Base-by-base conservation (phyloP, 768 basidiomycete genomes). In the Podaxis carcinomalis region DNA sequence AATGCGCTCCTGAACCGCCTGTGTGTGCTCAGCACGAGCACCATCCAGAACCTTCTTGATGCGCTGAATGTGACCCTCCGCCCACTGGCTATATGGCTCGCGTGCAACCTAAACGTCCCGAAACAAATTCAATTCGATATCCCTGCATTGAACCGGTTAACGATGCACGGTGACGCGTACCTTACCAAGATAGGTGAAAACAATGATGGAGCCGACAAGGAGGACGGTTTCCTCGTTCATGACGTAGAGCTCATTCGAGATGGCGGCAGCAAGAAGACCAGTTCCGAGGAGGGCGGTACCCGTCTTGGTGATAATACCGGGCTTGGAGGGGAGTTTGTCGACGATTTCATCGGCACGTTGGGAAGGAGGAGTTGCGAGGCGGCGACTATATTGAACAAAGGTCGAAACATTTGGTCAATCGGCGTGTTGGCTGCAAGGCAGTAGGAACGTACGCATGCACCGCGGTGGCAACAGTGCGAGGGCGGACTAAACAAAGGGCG, bases 201-300 rank as follows among this genome's bases (percentile, higher is more conserved):
- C 85, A 62, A 95, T 87, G 65, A 90, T 77, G 67, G 90, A 92
- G 23, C 92, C 95, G 40, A 88, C 80, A 37, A 92, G 86, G 50
- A 98, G 82, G 65, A 98, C 88, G 23, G 92, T 87, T 81, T 98
- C 97, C 75, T 98, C 95, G 74, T 97, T 97, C 70, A 96, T 86
- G 62, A 99, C 96, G 70, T 98, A 98, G 54, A 98, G 86, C 77
- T 99, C 95, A 72, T 94, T 91, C 13, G 94, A 96, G 76, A 98
- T 95, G 70, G 95, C 95, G 5, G 93, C 84, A 14, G 95, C 96
- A 59, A 88, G 78, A 62, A 92, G 79, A 69, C 92, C 94, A 14
- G 93, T 92, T 70, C 93, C 93, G 57, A 98, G 86, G 69, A 98
- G 81, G 69, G 94, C 90, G 56, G 91, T 85, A 64, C 95, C 94